Percentiles rank a stretch among this genome's conserved stretches.
Evolutionary conservation across 371 early-diverging fungal genomes (phyloP).

Genomic region (Mycotypha africana): DNA sequence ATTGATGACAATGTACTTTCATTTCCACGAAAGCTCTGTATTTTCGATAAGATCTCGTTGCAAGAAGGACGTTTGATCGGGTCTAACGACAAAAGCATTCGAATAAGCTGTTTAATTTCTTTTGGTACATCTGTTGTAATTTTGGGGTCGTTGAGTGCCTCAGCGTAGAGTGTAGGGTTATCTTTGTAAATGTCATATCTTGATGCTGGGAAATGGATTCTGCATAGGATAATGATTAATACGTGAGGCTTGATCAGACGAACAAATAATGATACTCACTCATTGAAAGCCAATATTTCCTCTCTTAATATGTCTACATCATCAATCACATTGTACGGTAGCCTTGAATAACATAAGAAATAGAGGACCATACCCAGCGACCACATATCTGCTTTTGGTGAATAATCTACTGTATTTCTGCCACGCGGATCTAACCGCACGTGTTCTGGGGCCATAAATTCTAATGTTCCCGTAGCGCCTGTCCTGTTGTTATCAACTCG

Average conservation of each 20-base stretch:
- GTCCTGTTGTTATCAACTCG: constrained; percentile 63
- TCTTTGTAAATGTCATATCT: constrained; percentile 25
- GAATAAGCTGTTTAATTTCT: constrained; percentile 57
- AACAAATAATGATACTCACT: no score
- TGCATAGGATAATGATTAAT: neutral
- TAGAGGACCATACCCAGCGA: constrained; percentile 91
- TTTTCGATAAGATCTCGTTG: constrained; percentile 47
- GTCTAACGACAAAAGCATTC: constrained; percentile 50
- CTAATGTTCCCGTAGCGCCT: constrained; percentile 94
- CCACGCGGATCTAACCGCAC: constrained; percentile 46
- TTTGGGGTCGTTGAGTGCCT: constrained; percentile 12
- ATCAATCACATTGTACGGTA: constrained; percentile 84
- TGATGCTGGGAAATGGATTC: constrained; percentile 28
- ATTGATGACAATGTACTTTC: no score
- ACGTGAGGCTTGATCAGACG: no score
- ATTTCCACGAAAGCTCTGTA: constrained; percentile 16
- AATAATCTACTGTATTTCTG: constrained; percentile 66
- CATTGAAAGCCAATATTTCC: constrained; percentile 70
- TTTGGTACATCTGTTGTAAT: constrained; percentile 41
- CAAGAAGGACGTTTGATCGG: constrained; percentile 63
- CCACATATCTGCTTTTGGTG: constrained; percentile 91
- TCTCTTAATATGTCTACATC: constrained; percentile 78
- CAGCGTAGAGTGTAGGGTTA: constrained; percentile 2
- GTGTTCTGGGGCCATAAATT: constrained; percentile 92
- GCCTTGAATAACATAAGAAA: constrained; percentile 76